A percentile compares a stretch with the other conserved stretches of the same genome.
Conservation (phyloP, 2,329 filamentous ascomycete genomes). For the Phyllosticta citriasiana region DNA sequence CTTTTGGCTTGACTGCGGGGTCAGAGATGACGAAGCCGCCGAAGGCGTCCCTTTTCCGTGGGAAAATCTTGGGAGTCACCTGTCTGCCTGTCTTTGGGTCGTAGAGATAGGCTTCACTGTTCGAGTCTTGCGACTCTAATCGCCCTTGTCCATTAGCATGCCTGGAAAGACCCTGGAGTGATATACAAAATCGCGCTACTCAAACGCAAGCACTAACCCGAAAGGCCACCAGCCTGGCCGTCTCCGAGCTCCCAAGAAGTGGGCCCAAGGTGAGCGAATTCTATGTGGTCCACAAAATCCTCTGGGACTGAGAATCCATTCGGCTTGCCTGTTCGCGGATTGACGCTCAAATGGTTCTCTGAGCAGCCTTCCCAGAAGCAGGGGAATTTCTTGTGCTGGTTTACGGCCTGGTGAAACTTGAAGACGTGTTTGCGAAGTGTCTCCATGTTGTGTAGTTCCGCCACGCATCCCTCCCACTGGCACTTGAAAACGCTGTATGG, state of each 20-base stretch:
- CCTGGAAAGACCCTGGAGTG: background rate
- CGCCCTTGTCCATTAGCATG: background rate
- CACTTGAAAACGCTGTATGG: conserved; percentile 44
- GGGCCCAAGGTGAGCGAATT: conserved; percentile 41
- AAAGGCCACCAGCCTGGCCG: conserved; percentile 44
- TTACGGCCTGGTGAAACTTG: conserved; percentile 38
- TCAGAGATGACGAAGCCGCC: background rate
- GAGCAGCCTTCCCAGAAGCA: conserved; percentile 39
- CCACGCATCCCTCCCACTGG: conserved; percentile 46
- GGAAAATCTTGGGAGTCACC: background rate
- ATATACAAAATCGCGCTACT: conserved; percentile 12
- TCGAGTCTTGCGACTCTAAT: conserved; percentile 8
- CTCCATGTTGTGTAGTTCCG: conserved; percentile 52
- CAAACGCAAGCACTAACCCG: conserved; percentile 32
- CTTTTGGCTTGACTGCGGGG: background rate
- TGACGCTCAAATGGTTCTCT: conserved; percentile 14
- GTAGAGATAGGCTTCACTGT: conserved; percentile 2
- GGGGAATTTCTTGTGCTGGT: background rate
- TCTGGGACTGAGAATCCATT: conserved; percentile 28
- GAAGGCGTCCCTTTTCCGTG: background rate
- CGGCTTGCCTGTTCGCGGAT: conserved; percentile 11
- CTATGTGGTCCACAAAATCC: conserved; percentile 43
- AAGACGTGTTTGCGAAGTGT: conserved; percentile 49
- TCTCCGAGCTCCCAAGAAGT: conserved; percentile 51
- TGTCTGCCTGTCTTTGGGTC: background rate